phyloP scores from a whole-genome alignment of 1,139 yeast genomes.

The Candida albicans region DNA sequence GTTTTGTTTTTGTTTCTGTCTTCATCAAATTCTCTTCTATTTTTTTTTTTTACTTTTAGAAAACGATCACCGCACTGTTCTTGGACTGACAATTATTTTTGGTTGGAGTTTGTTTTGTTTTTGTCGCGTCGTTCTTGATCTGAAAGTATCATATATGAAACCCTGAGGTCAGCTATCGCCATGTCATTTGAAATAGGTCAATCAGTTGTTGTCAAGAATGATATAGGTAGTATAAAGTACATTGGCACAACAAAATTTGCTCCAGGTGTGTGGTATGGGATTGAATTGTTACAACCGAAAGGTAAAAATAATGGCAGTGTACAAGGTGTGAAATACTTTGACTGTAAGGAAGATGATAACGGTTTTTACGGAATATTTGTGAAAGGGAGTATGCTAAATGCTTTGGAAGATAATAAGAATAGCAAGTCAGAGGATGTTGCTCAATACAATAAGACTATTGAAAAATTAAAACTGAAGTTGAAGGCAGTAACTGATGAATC shows the following conservation, averaged over 20 bases:
- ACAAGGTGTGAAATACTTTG: slow-evolving; percentile 62
- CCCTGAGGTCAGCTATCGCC: background rate
- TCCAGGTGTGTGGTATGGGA: slow-evolving; percentile 75
- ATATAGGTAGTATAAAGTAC: slow-evolving; percentile 47
- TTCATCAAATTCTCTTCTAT: too few relatives aligned
- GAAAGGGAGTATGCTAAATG: slow-evolving; percentile 21
- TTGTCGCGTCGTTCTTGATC: slow-evolving; percentile 1
- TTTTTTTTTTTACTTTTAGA: too few relatives aligned
- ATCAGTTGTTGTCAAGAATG: slow-evolving; percentile 41
- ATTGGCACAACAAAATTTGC: slow-evolving; percentile 60
- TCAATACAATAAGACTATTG: slow-evolving; percentile 39
- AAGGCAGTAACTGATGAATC: slow-evolving; percentile 32
- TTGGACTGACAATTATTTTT: too few relatives aligned
- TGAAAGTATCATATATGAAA: background rate
- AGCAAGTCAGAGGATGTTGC: slow-evolving; percentile 3
- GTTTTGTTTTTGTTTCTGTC: too few relatives aligned
- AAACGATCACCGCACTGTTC: too few relatives aligned
- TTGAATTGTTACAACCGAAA: slow-evolving; percentile 58
- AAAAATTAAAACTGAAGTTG: slow-evolving; percentile 43
- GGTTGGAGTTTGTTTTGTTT: too few relatives aligned
- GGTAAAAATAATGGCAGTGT: slow-evolving; percentile 86
- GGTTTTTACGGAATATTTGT: slow-evolving; percentile 62
- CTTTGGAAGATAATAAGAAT: background rate
- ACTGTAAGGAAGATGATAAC: slow-evolving; percentile 32
- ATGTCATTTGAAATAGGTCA: slow-evolving; percentile 33